Evolutionary conservation across 345 rosid genomes (phyloP), one percentile per base, ranked within the genome.

Genomic region (Microcos paniculata): DNA sequence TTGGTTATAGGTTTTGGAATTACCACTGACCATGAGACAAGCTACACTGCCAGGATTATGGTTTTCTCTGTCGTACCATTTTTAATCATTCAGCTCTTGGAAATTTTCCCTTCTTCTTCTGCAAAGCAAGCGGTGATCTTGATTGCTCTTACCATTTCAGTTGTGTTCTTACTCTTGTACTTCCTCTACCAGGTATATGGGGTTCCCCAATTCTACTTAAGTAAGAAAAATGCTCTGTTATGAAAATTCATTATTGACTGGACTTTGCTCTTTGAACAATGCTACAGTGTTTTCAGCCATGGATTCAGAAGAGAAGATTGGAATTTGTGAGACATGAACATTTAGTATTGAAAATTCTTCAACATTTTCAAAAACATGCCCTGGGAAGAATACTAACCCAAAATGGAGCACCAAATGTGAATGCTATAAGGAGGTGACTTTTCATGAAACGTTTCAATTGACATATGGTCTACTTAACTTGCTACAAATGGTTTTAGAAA

Each of bases 21-120:
- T 45, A 86, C 85, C 58, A 86, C 87, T 23, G 98, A 94, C 84
- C 11, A 75, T 26, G 88, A 90, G 92, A 92, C 98, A 23, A 82
- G 86, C 73, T 90, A 86, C 52, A 91, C 93, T 30, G 98, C 98
- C 58, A 71, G 86, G 75, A 90, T 94, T 48, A 94, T 94, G 97
- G 82, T 81, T 15, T 70, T 92, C 62, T 94, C 98, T 9, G 79
- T 94, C 35, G 75, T 92, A 46, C 98, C 98, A 19, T 94, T 92
- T 72, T 2, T 92, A 57, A 75, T 92, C 66, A 96, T 94, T 67
- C 97, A 94, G 80, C 71, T 92, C 52, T 94, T 90, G 5, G 91
- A 92, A 52, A 48, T 86, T 75, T 74, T 94, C 67, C 53, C 81
- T 62, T 88, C 97, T 19, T 85, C 87, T 8, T 86, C 96, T 14